Conservation (phyloP, 148 eudicot species). For the Talinum fruticosum region DNA sequence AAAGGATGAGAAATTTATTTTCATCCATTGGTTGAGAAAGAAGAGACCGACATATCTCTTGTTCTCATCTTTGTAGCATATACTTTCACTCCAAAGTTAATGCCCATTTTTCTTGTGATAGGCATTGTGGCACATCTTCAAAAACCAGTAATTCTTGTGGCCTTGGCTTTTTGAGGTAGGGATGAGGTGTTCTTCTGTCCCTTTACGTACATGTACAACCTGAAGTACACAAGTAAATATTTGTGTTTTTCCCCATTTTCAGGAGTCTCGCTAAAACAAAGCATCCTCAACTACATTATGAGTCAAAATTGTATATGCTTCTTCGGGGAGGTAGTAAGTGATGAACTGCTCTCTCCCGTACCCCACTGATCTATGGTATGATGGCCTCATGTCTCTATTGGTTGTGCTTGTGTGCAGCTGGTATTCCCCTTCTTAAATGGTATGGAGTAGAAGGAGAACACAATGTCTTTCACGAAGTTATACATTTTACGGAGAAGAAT, state of each 20-base stretch:
- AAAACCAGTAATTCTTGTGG: not conserved
- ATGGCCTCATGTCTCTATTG: not conserved
- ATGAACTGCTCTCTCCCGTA: not conserved
- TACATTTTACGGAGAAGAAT: too few species aligned
- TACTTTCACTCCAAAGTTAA: not conserved
- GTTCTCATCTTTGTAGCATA: not conserved
- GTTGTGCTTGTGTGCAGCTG: conserved; percentile 45
- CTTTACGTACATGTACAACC: conserved; percentile 1
- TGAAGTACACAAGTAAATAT: not conserved
- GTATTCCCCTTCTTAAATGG: conserved; percentile 82
- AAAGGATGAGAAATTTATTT: conserved; percentile 1
- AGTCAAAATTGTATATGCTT: conserved; percentile 78
- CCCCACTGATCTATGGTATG: not conserved
- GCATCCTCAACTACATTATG: conserved; percentile 90
- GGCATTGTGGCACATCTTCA: not conserved
- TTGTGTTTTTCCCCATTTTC: not conserved
- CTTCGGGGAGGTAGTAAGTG: conserved; percentile 91
- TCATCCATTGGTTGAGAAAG: not conserved
- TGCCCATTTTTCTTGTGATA: not conserved
- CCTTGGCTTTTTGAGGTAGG: not conserved
- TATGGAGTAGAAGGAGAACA: conserved; percentile 84
- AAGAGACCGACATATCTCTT: not conserved
- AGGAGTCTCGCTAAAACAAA: conserved; percentile 82
- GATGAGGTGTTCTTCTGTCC: not conserved
- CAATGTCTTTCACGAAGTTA: too few species aligned